These are phyloP conservation scores for Aspergillus spinulosporus DNA, from an alignment of 2,329 filamentous ascomycete genomes.

Conservation along the genomic window DNA sequence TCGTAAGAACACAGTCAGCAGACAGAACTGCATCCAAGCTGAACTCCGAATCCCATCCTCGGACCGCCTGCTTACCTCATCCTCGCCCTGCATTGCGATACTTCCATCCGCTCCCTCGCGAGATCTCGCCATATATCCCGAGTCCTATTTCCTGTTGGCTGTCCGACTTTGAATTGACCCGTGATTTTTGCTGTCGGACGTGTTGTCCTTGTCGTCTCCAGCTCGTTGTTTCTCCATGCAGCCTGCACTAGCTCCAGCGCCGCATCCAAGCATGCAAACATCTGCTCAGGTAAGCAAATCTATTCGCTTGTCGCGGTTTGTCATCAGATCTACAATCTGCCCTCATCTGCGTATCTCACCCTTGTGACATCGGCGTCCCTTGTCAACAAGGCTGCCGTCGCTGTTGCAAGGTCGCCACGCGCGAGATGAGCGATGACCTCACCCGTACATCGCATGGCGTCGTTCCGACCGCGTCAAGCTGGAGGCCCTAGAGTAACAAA, in stretches of 20 bases:
- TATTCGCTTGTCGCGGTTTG: constrained; percentile 36
- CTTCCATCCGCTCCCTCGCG: constrained; percentile 15
- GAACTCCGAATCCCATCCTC: constrained; percentile 7
- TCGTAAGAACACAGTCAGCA: constrained; percentile 15
- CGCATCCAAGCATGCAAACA: constrained; percentile 50
- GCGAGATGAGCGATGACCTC: constrained; percentile 9
- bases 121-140: constrained; percentile 12
- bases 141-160: background rate
- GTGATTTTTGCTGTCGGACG: constrained; percentile 16
- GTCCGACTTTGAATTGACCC: constrained; percentile 20
- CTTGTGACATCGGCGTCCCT: background rate
- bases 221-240: constrained; percentile 38
- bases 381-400: background rate
- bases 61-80: constrained; percentile 38
- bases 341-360: background rate
- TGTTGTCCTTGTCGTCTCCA: constrained; percentile 21
- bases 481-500: background rate
- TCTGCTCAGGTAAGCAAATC: constrained; percentile 56
- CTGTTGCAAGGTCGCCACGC: constrained; percentile 1
- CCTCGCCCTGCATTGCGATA: constrained; percentile 30
- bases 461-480: constrained; percentile 16
- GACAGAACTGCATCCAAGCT: constrained; percentile 20
- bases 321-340: constrained; percentile 33
- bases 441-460: constrained; percentile 7
- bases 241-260: constrained; percentile 50